Evolutionary conservation across 2,329 filamentous ascomycete genomes (phyloP), one percentile per base, ranked within the genome.

Genomic region (Dothiorella sarmentorum): DNA sequence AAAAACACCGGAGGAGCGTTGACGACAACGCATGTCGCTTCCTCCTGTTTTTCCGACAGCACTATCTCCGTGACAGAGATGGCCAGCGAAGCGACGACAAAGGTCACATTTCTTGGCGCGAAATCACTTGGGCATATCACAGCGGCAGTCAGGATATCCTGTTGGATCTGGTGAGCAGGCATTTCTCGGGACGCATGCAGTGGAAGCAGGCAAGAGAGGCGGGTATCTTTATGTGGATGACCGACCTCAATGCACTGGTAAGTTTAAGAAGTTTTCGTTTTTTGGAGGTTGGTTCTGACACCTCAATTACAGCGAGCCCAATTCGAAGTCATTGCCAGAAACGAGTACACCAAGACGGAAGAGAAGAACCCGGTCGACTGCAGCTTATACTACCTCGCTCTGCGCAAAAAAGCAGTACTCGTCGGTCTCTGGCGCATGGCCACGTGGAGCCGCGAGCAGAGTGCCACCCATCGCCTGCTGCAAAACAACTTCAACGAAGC

Each of bases 361-460:
- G 83, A 89, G 59, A 94, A 91, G 71, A 93, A 96, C 65, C 94
- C 94, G 0, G 85, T 96, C 7, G 89, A 96, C 67, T 97, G 94
- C 74, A 90, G 88, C 63, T 77, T 99, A 7, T 96, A 89, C 75
- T 99, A 97, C 71, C 80, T 99, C 17, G 93, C 95, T 0, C 80
- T 99, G 11, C 84, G 82, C 64, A 97, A 97, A 77, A 99, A 99
- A 73, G 82, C 88, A 2, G 88, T 97, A 0, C 82, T 99, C 1
- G 84, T 96, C 64, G 92, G 91, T 0, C 79, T 99, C 0, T 99
- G 94, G 94, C 85, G 95, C 17, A 97, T 97, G 84, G 92, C 94
- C 5, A 85, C 80, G 38, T 94, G 94, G 87, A 88, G 95, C 66
- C 85, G 82, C 60, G 95, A 99, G 72, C 94, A 97, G 73, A 78